These are phyloP conservation scores for Didymella sp. DNA, from an alignment of 2,329 filamentous ascomycete genomes.

Conservation along the genomic window DNA sequence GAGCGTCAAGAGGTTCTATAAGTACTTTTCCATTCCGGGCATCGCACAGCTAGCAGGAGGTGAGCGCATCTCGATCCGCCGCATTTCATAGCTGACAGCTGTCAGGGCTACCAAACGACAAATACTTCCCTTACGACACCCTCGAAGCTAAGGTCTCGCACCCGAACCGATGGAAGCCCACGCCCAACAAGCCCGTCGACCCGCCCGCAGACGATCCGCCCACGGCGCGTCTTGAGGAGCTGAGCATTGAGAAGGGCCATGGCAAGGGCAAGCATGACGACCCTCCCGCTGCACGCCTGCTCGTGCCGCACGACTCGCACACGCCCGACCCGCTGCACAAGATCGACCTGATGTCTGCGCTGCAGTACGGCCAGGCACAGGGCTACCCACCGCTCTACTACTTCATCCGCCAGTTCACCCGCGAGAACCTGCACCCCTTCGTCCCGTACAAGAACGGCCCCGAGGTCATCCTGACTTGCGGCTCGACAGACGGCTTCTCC, in stretches of 20 bases:
- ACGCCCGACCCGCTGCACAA: slow-evolving; percentile 68
- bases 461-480: slow-evolving; percentile 80
- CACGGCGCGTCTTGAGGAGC: slow-evolving; percentile 37
- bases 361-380: slow-evolving; percentile 85
- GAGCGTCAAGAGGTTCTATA: slow-evolving; percentile 81
- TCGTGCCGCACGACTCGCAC: slow-evolving; percentile 72
- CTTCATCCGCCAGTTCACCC: slow-evolving; percentile 80
- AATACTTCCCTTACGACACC: slow-evolving; percentile 89
- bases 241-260: slow-evolving; percentile 24
- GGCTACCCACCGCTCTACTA: slow-evolving; percentile 80
- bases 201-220: slow-evolving; percentile 44
- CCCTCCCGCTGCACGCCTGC: slow-evolving; percentile 60
- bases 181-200: slow-evolving; percentile 66
- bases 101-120: slow-evolving; percentile 77
- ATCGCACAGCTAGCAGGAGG: slow-evolving; percentile 69
- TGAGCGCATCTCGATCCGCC: slow-evolving; percentile 32
- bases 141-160: slow-evolving; percentile 81
- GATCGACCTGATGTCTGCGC: slow-evolving; percentile 80
- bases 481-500: slow-evolving; percentile 82
- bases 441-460: slow-evolving; percentile 79
- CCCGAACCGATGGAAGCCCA: slow-evolving; percentile 75
- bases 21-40: slow-evolving; percentile 73
- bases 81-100: slow-evolving; percentile 20
- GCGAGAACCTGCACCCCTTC: slow-evolving; percentile 78
- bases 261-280: slow-evolving; percentile 31